Evolutionary conservation across 306 rosid species (phyloP).

Genomic region (Gillenia trifoliata): DNA sequence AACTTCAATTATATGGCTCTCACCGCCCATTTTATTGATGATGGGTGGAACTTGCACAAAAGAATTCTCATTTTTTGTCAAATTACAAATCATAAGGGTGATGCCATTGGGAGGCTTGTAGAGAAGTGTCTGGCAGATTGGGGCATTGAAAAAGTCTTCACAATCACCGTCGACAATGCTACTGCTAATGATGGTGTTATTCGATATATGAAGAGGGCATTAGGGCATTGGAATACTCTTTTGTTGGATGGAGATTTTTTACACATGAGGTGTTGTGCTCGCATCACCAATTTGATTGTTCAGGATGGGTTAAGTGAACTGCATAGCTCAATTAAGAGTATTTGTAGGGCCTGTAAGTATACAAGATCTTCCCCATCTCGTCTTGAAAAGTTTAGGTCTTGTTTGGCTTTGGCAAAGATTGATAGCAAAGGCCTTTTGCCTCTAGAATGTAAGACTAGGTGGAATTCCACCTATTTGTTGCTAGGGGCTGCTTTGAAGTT

Average conservation of each 20-base stretch:
- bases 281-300: neutral
- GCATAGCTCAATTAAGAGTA: neutral
- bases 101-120: neutral
- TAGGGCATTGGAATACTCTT: neutral
- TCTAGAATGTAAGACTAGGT: neutral
- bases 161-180: neutral
- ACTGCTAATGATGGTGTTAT: neutral
- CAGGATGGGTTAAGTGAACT: neutral
- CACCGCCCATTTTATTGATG: neutral
- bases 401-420: neutral
- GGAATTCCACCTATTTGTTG: neutral
- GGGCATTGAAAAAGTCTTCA: neutral
- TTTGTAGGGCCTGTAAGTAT: neutral
- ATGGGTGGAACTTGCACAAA: neutral
- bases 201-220: neutral
- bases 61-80: neutral
- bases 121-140: neutral
- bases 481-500: neutral
- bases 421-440: neutral
- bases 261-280: neutral
- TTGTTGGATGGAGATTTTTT: neutral
- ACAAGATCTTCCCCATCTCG: neutral
- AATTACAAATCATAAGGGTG: neutral
- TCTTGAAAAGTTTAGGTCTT: neutral
- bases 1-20: neutral